Evolutionary conservation across 2,329 filamentous ascomycete genomes (phyloP).

Genomic region (Alternaria burnsii): DNA sequence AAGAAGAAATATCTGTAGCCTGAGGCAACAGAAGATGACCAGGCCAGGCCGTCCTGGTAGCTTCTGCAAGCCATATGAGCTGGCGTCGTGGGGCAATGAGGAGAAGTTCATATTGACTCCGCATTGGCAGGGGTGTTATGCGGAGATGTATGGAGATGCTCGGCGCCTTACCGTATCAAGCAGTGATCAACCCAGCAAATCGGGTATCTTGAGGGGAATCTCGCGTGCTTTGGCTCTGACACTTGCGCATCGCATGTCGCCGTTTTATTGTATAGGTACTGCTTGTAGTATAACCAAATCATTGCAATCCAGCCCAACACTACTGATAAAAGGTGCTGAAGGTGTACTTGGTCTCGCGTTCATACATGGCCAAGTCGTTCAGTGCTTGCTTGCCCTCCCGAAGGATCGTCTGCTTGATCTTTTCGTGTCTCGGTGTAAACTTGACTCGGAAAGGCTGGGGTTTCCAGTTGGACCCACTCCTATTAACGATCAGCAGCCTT

Average conservation of each 20-base stretch:
- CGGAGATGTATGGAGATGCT: conserved; percentile 4
- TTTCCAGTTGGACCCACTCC: conserved; percentile 9
- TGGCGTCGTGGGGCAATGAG: conserved; percentile 2
- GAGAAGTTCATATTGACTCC: conserved; percentile 4
- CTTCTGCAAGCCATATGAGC: neutral
- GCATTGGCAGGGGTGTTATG: conserved; percentile 2
- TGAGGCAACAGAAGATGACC: neutral
- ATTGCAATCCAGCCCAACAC: conserved; percentile 27
- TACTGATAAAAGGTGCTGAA: conserved; percentile 1
- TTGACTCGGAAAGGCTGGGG: conserved; percentile 3
- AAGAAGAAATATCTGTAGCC: neutral
- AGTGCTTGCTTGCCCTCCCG: neutral
- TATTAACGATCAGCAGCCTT: neutral
- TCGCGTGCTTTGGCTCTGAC: neutral
- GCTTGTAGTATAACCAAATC: neutral
- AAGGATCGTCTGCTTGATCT: conserved; percentile 1
- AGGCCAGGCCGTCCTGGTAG: neutral
- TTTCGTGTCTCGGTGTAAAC: conserved; percentile 1
- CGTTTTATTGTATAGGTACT: neutral
- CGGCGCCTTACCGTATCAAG: conserved; percentile 1
- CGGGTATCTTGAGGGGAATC: neutral
- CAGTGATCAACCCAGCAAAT: neutral
- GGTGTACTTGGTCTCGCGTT: neutral
- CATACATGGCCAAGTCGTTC: neutral
- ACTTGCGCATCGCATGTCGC: neutral